Evolutionary conservation across 2,329 filamentous ascomycete species (phyloP), one percentile per base, ranked within the genome.

Genomic region (Diaporthe citri): DNA sequence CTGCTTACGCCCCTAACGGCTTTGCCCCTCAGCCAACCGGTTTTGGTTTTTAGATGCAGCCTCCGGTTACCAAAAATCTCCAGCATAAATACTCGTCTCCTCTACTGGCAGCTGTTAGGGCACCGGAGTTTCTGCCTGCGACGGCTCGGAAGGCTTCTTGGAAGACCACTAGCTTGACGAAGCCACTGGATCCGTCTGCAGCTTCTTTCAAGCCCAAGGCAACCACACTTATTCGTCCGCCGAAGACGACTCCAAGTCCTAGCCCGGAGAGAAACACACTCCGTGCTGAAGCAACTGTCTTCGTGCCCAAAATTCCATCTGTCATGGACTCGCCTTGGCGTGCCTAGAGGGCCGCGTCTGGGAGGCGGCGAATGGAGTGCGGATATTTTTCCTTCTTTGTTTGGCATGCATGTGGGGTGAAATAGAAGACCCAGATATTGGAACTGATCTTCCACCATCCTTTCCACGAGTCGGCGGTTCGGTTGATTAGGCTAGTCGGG

Each of bases 21-120:
- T 76, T 77, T 52, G 76, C 74, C 10, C 76, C 90, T 66, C 94
- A 97, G 82, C 90, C 94, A 71, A 98, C 96, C 78, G 95, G 94
- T 76, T 96, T 91, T 85, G 89, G 90, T 78, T 91, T 86, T 83
- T 92, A 91, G 81, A 81, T 67, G 78, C 78, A 78, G 76, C 77
- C 77, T 74, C 77, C 78, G 79, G 79, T 81, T 51, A 48, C 56
- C 69, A 48, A 75, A 31, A 48, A 28, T 25, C 51, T 59, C 51
- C 69, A n/a, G 48, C 59, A 55, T 48, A 67, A 17, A 31, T 31
- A 59, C n/a, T 22, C 39, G 43, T 56, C 52, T 52, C 13, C 48
- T 46, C 28, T 64, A 13, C 39, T 34, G 22, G 31, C 60, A 48
- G 67, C 59, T 36, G 52, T 64, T 15, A 28, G 31, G 43, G 72